These are phyloP conservation scores for Conoideocrella luteorostrata DNA, from an alignment of 2,329 filamentous ascomycete species.

Conservation along the genomic window DNA sequence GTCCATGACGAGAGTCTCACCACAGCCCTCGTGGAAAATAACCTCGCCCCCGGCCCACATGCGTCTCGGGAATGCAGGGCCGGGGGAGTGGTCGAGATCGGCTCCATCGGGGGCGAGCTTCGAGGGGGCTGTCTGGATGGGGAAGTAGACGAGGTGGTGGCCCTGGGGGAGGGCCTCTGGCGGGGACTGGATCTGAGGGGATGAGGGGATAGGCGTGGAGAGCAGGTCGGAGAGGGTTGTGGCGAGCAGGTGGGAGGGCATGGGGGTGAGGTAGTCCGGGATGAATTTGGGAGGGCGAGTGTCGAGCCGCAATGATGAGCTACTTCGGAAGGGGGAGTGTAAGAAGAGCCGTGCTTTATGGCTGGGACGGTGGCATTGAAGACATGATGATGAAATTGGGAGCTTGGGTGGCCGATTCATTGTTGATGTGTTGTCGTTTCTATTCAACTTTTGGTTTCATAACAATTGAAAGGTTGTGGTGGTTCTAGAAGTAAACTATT, in stretches of 20 bases:
- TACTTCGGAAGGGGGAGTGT: background rate
- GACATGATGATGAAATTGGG: background rate
- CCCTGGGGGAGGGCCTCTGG: slow-evolving; percentile 49
- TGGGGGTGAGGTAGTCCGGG: slow-evolving; percentile 45
- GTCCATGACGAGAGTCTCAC: slow-evolving; percentile 29
- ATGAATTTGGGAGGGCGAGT: slow-evolving; percentile 25
- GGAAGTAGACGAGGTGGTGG: slow-evolving; percentile 86
- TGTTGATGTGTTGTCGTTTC: too few species aligned
- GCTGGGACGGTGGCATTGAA: background rate
- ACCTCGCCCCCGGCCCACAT: slow-evolving; percentile 86
- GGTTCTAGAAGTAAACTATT: too few species aligned
- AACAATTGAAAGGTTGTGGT: background rate
- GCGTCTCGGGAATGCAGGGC: slow-evolving; percentile 62
- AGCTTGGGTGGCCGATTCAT: background rate
- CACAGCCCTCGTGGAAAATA: slow-evolving; percentile 37
- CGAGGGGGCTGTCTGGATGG: slow-evolving; percentile 56
- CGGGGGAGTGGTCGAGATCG: slow-evolving; percentile 72
- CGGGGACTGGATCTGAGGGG: slow-evolving; percentile 15
- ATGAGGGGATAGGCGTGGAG: slow-evolving; percentile 12
- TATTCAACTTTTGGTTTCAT: too few species aligned
- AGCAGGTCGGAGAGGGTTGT: slow-evolving; percentile 54
- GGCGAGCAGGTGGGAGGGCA: slow-evolving; percentile 58
- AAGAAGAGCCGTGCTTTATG: background rate
- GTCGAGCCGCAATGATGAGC: background rate
- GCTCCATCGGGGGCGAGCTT: slow-evolving; percentile 75